These are phyloP conservation scores for Fusarium sp. DNA, from an alignment of 2,329 filamentous ascomycete species.

Conservation along the genomic window DNA sequence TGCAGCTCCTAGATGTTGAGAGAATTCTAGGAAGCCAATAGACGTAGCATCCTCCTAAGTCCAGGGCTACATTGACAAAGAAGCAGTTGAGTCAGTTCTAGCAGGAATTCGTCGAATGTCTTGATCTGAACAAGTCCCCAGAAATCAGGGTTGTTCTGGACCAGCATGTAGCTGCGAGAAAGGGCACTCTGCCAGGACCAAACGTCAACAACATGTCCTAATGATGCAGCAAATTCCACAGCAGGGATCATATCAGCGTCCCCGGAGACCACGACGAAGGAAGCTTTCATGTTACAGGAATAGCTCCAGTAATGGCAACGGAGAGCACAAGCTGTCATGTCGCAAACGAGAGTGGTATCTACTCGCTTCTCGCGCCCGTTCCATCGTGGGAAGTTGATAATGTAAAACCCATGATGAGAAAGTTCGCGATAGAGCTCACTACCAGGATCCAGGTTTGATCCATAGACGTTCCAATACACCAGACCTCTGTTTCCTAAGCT, in stretches of 20 bases:
- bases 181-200: neutral
- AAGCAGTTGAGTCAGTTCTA: too few relatives aligned
- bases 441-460: neutral
- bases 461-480: neutral
- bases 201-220: neutral
- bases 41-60: too few relatives aligned
- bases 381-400: neutral
- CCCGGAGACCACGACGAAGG: neutral
- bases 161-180: too few relatives aligned
- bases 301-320: too few relatives aligned
- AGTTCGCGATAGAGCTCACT: too few relatives aligned
- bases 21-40: too few relatives aligned
- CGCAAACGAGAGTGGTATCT: neutral
- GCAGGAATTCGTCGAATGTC: too few relatives aligned
- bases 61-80: too few relatives aligned
- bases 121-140: too few relatives aligned
- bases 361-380: neutral
- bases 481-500: too few relatives aligned
- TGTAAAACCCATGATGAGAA: neutral
- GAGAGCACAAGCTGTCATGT: neutral
- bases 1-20: too few relatives aligned
- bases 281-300: neutral
- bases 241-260: neutral
- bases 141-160: too few relatives aligned
- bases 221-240: neutral